Evolutionary conservation across 2,329 filamentous ascomycete genomes (phyloP).

Genomic region (Xylaria sp.): DNA sequence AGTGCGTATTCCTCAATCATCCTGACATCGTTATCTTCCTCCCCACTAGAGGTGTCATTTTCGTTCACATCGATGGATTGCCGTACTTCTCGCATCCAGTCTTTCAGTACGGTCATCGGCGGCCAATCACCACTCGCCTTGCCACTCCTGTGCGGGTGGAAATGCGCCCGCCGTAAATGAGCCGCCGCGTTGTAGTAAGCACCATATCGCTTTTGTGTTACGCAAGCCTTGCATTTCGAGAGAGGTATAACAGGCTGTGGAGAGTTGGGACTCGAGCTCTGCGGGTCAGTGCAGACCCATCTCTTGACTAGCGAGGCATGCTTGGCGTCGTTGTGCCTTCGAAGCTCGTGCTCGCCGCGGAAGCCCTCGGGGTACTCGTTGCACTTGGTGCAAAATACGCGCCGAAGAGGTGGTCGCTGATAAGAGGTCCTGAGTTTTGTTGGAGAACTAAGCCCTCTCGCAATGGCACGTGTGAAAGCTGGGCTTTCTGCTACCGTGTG

Average conservation of each 20-base stretch:
- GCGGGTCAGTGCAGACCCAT: conserved; percentile 60
- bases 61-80: conserved; percentile 51
- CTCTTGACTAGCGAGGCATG: conserved; percentile 58
- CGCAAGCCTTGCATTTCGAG: conserved; percentile 59
- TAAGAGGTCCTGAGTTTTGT: conserved; percentile 48
- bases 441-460: conserved; percentile 48
- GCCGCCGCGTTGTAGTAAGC: conserved; percentile 63
- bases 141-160: conserved; percentile 57
- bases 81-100: conserved; percentile 64
- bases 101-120: conserved; percentile 58
- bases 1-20: conserved; percentile 54
- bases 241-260: conserved; percentile 56
- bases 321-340: conserved; percentile 66
- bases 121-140: conserved; percentile 63
- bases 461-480: conserved; percentile 42
- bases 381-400: conserved; percentile 78
- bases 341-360: conserved; percentile 84
- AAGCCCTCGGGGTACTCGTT: conserved; percentile 84
- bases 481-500: conserved; percentile 53
- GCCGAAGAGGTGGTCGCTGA: conserved; percentile 63
- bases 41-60: conserved; percentile 53
- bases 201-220: conserved; percentile 59
- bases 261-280: conserved; percentile 39
- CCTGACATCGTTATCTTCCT: conserved; percentile 51
- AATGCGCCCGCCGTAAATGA: conserved; percentile 60